These are phyloP conservation scores for Fragilariopsis cylindrus DNA, from an alignment of 108 stramenopile genomes.

Conservation along the genomic window DNA sequence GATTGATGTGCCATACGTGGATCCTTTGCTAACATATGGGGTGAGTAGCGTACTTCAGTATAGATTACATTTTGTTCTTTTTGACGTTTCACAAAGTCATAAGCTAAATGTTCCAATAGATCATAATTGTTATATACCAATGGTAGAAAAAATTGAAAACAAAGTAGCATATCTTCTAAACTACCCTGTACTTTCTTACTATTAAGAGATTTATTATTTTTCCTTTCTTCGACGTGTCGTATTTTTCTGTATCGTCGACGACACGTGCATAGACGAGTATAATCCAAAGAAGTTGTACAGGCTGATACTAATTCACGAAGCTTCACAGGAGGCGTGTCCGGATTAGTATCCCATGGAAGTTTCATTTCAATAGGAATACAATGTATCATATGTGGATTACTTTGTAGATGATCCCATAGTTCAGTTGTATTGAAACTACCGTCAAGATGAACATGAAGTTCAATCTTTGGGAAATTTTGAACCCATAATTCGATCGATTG, in stretches of 20 bases:
- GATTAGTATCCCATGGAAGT: constrained; percentile 58
- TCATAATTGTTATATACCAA: constrained; percentile 52
- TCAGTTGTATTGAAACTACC: constrained; percentile 54
- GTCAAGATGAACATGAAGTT: constrained; percentile 79
- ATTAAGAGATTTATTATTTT: constrained; percentile 12
- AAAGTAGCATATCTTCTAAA: constrained; percentile 59
- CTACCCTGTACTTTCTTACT: constrained; percentile 19
- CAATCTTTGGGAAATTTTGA: constrained; percentile 53
- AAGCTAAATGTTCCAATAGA: constrained; percentile 59
- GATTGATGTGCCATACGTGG: constrained; percentile 30
- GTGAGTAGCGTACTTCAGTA: constrained; percentile 76
- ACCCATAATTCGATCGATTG: constrained; percentile 38
- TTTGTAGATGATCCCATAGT: constrained; percentile 42
- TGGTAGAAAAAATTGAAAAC: constrained; percentile 69
- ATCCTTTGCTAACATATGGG: constrained; percentile 52
- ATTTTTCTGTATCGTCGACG: constrained; percentile 32
- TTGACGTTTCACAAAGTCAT: constrained; percentile 60
- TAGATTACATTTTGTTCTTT: constrained; percentile 64
- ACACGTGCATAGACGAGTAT: constrained; percentile 59
- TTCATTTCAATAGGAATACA: constrained; percentile 47
- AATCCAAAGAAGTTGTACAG: constrained; percentile 40
- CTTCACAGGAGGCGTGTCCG: constrained; percentile 18
- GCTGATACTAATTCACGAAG: constrained; percentile 34
- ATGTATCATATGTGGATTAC: constrained; percentile 23
- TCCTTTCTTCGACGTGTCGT: constrained; percentile 13